Conservation (phyloP, 2,329 filamentous ascomycete species). For the Aspergillus candidus region DNA sequence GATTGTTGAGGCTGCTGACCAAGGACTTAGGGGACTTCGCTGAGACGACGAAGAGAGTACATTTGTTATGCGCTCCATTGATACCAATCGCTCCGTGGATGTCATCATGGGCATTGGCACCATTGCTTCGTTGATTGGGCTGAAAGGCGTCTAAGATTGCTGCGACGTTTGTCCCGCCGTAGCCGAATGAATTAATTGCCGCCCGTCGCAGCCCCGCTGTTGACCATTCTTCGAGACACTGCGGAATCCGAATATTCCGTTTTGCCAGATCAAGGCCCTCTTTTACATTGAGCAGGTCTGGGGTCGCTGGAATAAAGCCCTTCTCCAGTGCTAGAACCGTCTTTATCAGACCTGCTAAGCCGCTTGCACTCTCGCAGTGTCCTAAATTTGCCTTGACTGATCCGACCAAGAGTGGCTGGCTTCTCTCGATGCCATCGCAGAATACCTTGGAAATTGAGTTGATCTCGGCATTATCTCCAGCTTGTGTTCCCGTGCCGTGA, state of each 20-base stretch:
- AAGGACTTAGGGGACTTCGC: too few relatives aligned
- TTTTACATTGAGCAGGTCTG: slow-evolving; percentile 27
- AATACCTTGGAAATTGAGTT: background rate
- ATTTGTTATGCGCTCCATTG: too few relatives aligned
- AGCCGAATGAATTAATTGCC: slow-evolving; percentile 18
- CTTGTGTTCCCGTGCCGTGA: slow-evolving; percentile 15
- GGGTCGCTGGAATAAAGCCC: slow-evolving; percentile 11
- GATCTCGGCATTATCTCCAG: slow-evolving; percentile 13
- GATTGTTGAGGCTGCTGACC: too few relatives aligned
- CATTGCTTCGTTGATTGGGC: background rate
- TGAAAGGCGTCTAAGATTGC: slow-evolving; percentile 6
- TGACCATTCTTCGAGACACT: slow-evolving; percentile 6
- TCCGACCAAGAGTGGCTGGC: slow-evolving; percentile 10
- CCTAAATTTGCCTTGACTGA: slow-evolving; percentile 39
- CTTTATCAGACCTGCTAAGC: slow-evolving; percentile 41
- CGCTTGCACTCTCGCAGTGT: slow-evolving; percentile 42
- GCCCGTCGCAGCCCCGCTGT: slow-evolving; percentile 2
- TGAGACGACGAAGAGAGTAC: too few relatives aligned
- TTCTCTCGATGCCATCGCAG: background rate
- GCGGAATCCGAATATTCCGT: slow-evolving; percentile 5
- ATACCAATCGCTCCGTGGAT: too few relatives aligned
- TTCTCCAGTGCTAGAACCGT: slow-evolving; percentile 37
- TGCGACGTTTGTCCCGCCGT: slow-evolving; percentile 13
- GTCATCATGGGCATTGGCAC: too few relatives aligned
- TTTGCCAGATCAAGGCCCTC: slow-evolving; percentile 7